These are phyloP conservation scores for Tolypocladium endophyticum DNA, from an alignment of 2,329 filamentous ascomycete genomes.

Conservation along the genomic window DNA sequence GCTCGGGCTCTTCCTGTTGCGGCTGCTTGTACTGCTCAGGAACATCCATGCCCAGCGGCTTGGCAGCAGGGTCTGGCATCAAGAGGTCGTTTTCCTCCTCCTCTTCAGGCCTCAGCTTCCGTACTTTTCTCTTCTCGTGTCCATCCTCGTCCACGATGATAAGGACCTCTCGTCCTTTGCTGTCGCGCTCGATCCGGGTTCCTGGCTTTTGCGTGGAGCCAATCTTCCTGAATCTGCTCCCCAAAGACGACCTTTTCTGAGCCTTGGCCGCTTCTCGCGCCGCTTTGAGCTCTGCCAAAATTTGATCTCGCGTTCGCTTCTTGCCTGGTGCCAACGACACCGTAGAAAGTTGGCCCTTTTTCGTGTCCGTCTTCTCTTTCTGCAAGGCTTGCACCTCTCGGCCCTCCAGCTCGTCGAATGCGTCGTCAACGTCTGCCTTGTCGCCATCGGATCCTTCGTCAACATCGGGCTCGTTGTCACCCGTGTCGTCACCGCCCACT, in stretches of 20 bases:
- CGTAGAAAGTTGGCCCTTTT: conserved; percentile 51
- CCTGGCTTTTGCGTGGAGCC: conserved; percentile 42
- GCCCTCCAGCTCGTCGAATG: conserved; percentile 48
- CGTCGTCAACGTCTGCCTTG: conserved; percentile 44
- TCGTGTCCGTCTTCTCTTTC: conserved; percentile 40
- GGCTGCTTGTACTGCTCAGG: conserved; percentile 45
- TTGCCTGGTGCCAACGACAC: conserved; percentile 40
- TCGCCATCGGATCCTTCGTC: not conserved
- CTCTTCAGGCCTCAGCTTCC: conserved; percentile 35
- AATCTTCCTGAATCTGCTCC: conserved; percentile 55
- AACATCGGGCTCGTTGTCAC: not conserved
- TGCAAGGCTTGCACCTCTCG: conserved; percentile 42
- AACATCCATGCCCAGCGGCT: conserved; percentile 55
- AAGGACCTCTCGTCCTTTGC: conserved; percentile 50
- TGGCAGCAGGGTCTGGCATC: conserved; percentile 43
- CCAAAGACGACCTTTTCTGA: conserved; percentile 38
- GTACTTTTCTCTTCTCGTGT: conserved; percentile 54
- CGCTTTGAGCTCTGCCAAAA: conserved; percentile 56
- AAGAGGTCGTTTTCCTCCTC: conserved; percentile 32
- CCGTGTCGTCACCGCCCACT: not conserved
- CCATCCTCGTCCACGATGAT: conserved; percentile 58
- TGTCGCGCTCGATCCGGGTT: conserved; percentile 50
- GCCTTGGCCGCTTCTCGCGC: conserved; percentile 49
- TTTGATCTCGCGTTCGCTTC: conserved; percentile 56
- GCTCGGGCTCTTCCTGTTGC: conserved; percentile 32